Base-by-base conservation (phyloP, 2,329 filamentous ascomycete genomes). In the Chaetomium sp. region DNA sequence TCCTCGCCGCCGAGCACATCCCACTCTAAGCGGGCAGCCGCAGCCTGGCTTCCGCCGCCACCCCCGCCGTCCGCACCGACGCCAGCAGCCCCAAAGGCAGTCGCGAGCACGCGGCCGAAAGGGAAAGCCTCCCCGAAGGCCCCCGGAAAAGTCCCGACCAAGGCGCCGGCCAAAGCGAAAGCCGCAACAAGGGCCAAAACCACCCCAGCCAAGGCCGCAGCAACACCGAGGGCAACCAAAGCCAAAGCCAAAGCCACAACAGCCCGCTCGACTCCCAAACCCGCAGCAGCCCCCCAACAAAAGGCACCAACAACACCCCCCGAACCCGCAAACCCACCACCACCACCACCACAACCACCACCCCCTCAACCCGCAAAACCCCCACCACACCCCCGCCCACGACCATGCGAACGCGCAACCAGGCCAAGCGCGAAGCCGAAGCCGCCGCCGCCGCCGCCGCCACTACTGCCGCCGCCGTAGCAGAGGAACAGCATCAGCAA, bases 1-100 rank as follows among this genome's bases (percentile, higher is more conserved):
- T 60, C 62, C 13, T 49, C 62, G 25, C 1, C 35, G 25, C 50
- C 57, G 13, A 64, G 51, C 45, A 51, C 38, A 29, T n/a, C 16
- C 19, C 63, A 65, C 63, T 57, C 49, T 6, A 25, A 13, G 6
- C 47, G 35, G 13, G 47, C 55, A 19, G n/a, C 21, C n/a, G 55
- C 53, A 3, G 27, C 61, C 1, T 63, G 55, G 38, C 19, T 21
- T 4, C 60, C 51, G 27, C 49, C 33, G 1, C 33, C 33, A 1
- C 33, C 21, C 25, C 47, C 31, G 4, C 55, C 47, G 16, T 19
- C 60, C 8, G 13, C 13, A 19, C 25, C 38, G 16, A 13, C 9
- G n/a, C 27, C 51, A 8, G 23, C 21, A 29, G 21, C 53, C 1
- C 5, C 54, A 9, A 19, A 25, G 19, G 45, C 54, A 3, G 8